Evolutionary conservation across 2,329 filamentous ascomycete species (phyloP), one percentile per base, ranked within the genome.

Genomic region (Cercospora canescens): DNA sequence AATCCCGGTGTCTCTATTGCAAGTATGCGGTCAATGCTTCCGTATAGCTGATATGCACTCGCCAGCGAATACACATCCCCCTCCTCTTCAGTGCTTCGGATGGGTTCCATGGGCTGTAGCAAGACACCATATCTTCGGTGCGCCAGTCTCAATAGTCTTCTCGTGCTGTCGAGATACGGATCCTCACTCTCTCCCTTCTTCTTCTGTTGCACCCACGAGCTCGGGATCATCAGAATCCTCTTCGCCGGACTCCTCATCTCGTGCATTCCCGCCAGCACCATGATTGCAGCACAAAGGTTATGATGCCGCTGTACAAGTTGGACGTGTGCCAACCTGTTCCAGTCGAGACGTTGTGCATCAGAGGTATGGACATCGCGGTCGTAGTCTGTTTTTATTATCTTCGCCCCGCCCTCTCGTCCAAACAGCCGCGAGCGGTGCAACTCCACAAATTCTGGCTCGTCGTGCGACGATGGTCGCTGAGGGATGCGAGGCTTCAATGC

Each of bases 401-500:
- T 70, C 14, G 70, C 72, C 55, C 65, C 61, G 6, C 66, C 66
- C 39, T 65, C 58, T 4, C 65, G 67, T 12, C 68, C 67, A 39
- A 78, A 76, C 2, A 74, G 45, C 16, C 76, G 70, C n/a, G 74
- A 76, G 16, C 68, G 60, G 14, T 70, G 66, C 2, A 75, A 60
- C 16, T 64, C 63, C 24, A 65, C 39, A 61, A 66, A 50, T 28
- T 67, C 48, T n/a, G 59, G 57, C 50, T 62, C 65, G 59, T 61
- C 14, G 57, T 69, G 45, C 65, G 55, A 50, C 3, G 56, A 67
- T 2, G 81, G 74, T 18, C 80, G 78, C 62, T 78, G 77, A 0
- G 82, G 82, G 60, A 74, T 82, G 78, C 69, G 83, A 59, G 83
- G 85, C 71, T 85, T 85, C 73, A 97, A 89, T 18, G 91, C 91